Percentiles rank a stretch among this genome's conserved stretches.
Conservation (phyloP, 139 green algal genomes). For the Dunaliella primolecta region DNA sequence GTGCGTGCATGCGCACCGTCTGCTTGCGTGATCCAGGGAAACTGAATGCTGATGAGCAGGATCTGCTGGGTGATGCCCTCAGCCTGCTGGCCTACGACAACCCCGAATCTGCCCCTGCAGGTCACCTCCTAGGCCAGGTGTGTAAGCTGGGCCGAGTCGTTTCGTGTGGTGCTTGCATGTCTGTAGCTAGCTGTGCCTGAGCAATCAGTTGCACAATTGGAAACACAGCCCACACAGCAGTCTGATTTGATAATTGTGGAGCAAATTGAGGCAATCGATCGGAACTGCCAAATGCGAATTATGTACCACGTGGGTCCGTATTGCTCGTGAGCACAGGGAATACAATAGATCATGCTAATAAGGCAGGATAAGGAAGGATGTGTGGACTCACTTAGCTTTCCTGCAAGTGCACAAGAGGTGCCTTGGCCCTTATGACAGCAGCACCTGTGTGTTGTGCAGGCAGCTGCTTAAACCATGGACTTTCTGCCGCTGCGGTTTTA, state of each 20-base stretch:
- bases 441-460: too few species aligned
- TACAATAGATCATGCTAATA: too few species aligned
- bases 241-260: not conserved
- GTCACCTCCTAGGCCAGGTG: conserved; percentile 50
- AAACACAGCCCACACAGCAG: not conserved
- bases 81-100: conserved; percentile 72
- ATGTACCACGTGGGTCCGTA: too few species aligned
- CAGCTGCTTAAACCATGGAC: too few species aligned
- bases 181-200: not conserved
- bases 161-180: not conserved
- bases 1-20: too few species aligned
- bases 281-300: too few species aligned
- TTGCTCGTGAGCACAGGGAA: too few species aligned
- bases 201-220: not conserved
- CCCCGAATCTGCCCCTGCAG: conserved; percentile 48
- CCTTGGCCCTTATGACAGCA: not conserved
- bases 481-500: too few species aligned
- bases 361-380: not conserved
- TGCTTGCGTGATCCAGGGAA: not conserved
- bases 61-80: conserved; percentile 54
- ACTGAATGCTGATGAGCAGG: conserved; percentile 26
- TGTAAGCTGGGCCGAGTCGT: not conserved
- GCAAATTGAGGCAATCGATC: not conserved
- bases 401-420: not conserved
- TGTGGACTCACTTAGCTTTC: not conserved